phyloP scores from a whole-genome alignment of 768 basidiomycete genomes.

The Lyophyllum semitale region DNA sequence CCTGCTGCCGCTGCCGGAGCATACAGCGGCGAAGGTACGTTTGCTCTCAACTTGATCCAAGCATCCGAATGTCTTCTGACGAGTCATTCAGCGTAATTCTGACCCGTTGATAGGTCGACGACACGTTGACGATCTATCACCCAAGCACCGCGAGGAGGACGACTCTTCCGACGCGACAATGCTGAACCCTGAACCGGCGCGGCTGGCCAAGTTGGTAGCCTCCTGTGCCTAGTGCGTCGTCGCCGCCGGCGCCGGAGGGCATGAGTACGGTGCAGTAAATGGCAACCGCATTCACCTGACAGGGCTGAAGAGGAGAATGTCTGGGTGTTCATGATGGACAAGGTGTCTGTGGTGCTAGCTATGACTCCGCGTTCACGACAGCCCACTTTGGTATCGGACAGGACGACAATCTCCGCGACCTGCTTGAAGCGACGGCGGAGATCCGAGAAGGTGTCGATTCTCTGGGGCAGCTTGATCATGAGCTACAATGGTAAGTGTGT shows the following conservation, averaged over 20 bases:
- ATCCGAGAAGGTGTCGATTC: slow-evolving; percentile 52
- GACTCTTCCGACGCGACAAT: slow-evolving; percentile 53
- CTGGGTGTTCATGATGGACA: slow-evolving; percentile 59
- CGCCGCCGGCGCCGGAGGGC: slow-evolving; percentile 30
- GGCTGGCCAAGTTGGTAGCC: slow-evolving; percentile 44
- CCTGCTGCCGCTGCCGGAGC: neutral
- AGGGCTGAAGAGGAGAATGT: slow-evolving; percentile 34
- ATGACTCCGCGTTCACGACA: neutral
- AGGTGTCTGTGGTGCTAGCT: slow-evolving; percentile 39
- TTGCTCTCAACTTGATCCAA: too few relatives aligned
- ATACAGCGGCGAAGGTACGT: too few relatives aligned
- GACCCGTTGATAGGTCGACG: too few relatives aligned
- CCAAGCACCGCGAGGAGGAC: slow-evolving; percentile 37
- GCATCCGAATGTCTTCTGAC: too few relatives aligned
- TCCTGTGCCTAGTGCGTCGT: slow-evolving; percentile 22
- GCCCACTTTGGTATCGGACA: slow-evolving; percentile 24
- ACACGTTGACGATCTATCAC: too few relatives aligned
- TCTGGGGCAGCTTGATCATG: slow-evolving; percentile 55
- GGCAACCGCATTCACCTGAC: slow-evolving; percentile 67
- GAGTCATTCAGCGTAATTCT: too few relatives aligned
- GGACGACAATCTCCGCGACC: slow-evolving; percentile 63
- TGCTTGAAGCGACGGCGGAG: slow-evolving; percentile 73
- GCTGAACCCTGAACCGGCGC: slow-evolving; percentile 65
- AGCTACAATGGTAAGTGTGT: slow-evolving; percentile 63
- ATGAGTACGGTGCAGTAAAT: slow-evolving; percentile 48